These are phyloP conservation scores for Trichosporon faecale DNA, from an alignment of 1,284 basidiomycete genomes.

Conservation along the genomic window DNA sequence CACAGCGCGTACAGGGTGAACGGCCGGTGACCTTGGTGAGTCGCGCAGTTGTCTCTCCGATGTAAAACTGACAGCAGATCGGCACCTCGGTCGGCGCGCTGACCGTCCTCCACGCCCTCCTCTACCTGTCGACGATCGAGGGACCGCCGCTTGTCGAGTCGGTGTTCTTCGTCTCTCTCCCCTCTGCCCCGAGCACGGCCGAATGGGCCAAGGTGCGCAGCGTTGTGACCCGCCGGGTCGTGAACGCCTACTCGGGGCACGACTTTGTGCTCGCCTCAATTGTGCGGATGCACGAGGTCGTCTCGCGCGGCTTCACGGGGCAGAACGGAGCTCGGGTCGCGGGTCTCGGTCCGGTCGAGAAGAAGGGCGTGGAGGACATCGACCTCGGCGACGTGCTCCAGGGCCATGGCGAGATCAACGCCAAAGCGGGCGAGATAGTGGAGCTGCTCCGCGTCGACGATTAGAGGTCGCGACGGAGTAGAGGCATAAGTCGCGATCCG, in stretches of 20 bases:
- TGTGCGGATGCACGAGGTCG: slow-evolving; percentile 55
- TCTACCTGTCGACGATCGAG: slow-evolving; percentile 50
- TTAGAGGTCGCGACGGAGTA: slow-evolving; percentile 18
- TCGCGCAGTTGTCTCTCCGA: neutral
- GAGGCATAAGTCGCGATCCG: no score
- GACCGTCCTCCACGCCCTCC: slow-evolving; percentile 56
- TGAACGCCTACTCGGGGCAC: slow-evolving; percentile 54
- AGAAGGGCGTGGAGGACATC: slow-evolving; percentile 53
- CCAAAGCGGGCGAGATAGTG: slow-evolving; percentile 48
- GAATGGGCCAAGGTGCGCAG: slow-evolving; percentile 54
- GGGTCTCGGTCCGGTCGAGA: slow-evolving; percentile 49
- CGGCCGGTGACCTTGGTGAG: slow-evolving; percentile 56
- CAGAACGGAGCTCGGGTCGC: slow-evolving; percentile 49
- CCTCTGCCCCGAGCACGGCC: slow-evolving; percentile 51
- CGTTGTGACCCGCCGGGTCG: slow-evolving; percentile 55
- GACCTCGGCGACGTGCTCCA: slow-evolving; percentile 49
- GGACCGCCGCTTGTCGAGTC: slow-evolving; percentile 56
- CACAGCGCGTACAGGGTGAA: slow-evolving; percentile 58
- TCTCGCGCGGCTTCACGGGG: slow-evolving; percentile 51
- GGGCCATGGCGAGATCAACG: slow-evolving; percentile 51
- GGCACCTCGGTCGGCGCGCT: slow-evolving; percentile 58
- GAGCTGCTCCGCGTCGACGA: slow-evolving; percentile 46
- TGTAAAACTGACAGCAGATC: slow-evolving; percentile 41
- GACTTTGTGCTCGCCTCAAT: slow-evolving; percentile 58
- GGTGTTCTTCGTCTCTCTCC: slow-evolving; percentile 56